These are phyloP conservation scores for Kwoniella pini DNA, from an alignment of 768 basidiomycete species.

Conservation along the genomic window DNA sequence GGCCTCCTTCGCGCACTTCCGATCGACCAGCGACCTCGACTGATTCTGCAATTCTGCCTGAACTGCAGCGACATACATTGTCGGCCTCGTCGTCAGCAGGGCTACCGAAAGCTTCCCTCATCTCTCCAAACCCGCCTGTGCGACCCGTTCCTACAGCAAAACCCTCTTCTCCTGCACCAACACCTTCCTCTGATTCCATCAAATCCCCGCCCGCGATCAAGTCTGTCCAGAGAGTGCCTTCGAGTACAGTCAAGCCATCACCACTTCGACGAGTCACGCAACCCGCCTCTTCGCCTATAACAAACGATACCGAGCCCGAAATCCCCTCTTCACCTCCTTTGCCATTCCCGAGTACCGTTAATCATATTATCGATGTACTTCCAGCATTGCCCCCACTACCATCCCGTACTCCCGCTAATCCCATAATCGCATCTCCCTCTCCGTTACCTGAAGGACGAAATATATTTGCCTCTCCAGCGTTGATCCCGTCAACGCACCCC, in stretches of 20 bases:
- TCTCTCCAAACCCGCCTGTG: background rate
- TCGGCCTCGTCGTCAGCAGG: background rate
- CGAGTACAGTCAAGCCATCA: constrained; percentile 16
- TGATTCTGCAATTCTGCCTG: constrained; percentile 3
- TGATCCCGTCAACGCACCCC: background rate
- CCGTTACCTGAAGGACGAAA: background rate
- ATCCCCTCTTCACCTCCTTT: background rate
- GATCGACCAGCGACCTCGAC: background rate
- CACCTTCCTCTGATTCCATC: background rate
- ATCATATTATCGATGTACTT: background rate
- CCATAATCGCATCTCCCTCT: background rate
- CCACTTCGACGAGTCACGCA: constrained; percentile 18
- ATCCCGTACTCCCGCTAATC: background rate
- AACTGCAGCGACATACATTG: background rate
- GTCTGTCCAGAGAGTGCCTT: constrained; percentile 5
- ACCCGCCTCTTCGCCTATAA: constrained; percentile 20
- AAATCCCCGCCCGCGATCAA: background rate
- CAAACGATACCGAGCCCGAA: constrained; percentile 9
- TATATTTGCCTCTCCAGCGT: too few relatives aligned
- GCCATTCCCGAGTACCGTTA: background rate
- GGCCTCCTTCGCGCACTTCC: background rate
- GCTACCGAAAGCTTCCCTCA: too few relatives aligned
- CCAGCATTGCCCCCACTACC: background rate
- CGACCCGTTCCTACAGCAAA: background rate
- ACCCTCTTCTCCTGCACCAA: background rate